These are phyloP conservation scores for Talaromyces islandicus DNA, from an alignment of 2,329 filamentous ascomycete genomes.

Conservation along the genomic window DNA sequence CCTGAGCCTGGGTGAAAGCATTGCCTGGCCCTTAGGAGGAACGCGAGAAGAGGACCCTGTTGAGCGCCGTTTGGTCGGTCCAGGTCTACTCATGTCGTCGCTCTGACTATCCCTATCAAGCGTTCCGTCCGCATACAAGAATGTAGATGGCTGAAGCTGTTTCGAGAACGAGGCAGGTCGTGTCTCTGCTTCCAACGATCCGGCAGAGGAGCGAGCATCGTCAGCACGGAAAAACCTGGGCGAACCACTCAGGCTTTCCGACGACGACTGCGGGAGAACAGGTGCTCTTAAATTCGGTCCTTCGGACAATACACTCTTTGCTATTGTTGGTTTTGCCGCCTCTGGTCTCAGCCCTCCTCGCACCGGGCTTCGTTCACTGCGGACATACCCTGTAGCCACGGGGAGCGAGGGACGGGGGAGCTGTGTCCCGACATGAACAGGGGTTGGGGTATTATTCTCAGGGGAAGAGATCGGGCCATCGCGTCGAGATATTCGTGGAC, in stretches of 20 bases:
- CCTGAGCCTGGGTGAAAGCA: slow-evolving; percentile 25
- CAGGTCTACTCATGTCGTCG: slow-evolving; percentile 16
- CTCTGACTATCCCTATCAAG: slow-evolving; percentile 21
- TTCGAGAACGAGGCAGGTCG: slow-evolving; percentile 22
- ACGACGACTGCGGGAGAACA: slow-evolving; percentile 29
- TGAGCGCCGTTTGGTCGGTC: slow-evolving; percentile 22
- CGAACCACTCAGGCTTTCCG: slow-evolving; percentile 27
- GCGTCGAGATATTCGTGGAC: slow-evolving; percentile 63
- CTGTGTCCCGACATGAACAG: slow-evolving; percentile 19
- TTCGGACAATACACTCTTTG: slow-evolving; percentile 34
- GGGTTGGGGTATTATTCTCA: slow-evolving; percentile 38
- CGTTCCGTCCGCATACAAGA: slow-evolving; percentile 33
- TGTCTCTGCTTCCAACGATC: slow-evolving; percentile 26
- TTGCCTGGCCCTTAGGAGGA: slow-evolving; percentile 16
- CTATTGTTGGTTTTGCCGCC: slow-evolving; percentile 24
- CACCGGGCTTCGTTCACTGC: slow-evolving; percentile 30
- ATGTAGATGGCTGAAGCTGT: slow-evolving; percentile 22
- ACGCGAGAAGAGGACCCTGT: slow-evolving; percentile 24
- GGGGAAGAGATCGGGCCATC: slow-evolving; percentile 65
- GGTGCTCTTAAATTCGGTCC: slow-evolving; percentile 19
- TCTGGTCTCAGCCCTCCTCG: slow-evolving; percentile 24
- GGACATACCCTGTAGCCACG: slow-evolving; percentile 18
- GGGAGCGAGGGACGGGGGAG: slow-evolving; percentile 23
- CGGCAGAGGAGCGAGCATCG: slow-evolving; percentile 56
- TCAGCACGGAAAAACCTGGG: slow-evolving; percentile 90